Conservation (phyloP, 73 alveolate species). For the Stentor coeruleus region DNA sequence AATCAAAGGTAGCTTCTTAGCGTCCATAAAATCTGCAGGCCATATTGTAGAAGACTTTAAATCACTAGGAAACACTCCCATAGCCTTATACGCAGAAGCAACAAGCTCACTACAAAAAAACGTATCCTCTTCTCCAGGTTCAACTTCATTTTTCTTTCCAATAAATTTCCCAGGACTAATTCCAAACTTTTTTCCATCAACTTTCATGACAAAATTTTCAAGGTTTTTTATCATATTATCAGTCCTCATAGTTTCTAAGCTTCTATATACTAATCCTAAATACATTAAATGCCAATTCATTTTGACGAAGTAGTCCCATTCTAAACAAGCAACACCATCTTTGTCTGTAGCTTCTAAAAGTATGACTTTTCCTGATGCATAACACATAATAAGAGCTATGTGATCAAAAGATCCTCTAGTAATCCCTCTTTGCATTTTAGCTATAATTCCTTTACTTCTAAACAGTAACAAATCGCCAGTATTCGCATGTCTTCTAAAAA, state of each 20-base stretch:
- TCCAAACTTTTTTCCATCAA: constrained; percentile 37
- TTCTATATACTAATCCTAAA: constrained; percentile 53
- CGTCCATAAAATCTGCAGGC: constrained; percentile 42
- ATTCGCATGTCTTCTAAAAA: constrained; percentile 63
- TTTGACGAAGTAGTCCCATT: constrained; percentile 63
- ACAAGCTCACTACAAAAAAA: constrained; percentile 41
- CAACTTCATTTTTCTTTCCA: constrained; percentile 30
- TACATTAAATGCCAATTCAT: constrained; percentile 65
- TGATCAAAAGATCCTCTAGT: constrained; percentile 91
- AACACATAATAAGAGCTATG: constrained; percentile 61
- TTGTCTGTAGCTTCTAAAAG: constrained; percentile 59
- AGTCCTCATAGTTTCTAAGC: constrained; percentile 45
- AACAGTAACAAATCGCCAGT: constrained; percentile 93
- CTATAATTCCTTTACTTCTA: constrained; percentile 55
- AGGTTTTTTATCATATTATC: constrained; percentile 34
- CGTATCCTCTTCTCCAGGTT: constrained; percentile 29
- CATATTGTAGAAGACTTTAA: constrained; percentile 32
- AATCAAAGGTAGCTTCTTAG: constrained; percentile 22
- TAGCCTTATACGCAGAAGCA: constrained; percentile 35
- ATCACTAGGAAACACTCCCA: constrained; percentile 31
- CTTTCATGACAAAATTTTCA: constrained; percentile 39
- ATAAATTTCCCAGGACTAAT: constrained; percentile 43
- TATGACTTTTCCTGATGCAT: constrained; percentile 46
- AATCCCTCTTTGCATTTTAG: constrained; percentile 70
- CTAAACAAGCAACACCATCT: constrained; percentile 66